Percentiles rank a stretch among this genome's conserved stretches.
These are phyloP conservation scores for Flaveria linearis DNA, from an alignment of 129 eudicot genomes.

Conservation along the genomic window DNA sequence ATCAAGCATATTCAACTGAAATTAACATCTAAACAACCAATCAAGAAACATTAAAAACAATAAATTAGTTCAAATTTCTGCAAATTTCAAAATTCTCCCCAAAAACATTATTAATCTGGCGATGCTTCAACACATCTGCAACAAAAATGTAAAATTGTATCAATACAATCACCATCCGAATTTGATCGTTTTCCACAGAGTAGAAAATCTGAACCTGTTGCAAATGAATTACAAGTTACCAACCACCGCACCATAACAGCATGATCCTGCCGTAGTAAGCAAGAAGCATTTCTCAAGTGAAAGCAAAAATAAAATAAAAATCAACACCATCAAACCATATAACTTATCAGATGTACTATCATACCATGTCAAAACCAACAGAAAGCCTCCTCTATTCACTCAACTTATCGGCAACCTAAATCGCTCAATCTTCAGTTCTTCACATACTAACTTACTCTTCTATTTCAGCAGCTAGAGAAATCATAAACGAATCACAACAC, in stretches of 20 bases:
- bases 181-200: background rate
- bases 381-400: background rate
- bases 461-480: too few relatives aligned
- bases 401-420: conserved; percentile 19
- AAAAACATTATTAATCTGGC: conserved; percentile 38
- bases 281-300: conserved; percentile 51
- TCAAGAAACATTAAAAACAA: too few relatives aligned
- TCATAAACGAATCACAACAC: background rate
- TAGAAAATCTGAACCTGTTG: background rate
- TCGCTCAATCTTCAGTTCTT: background rate
- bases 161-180: background rate
- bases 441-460: background rate
- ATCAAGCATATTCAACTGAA: too few relatives aligned
- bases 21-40: too few relatives aligned
- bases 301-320: conserved; percentile 11
- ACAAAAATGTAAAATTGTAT: background rate
- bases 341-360: background rate
- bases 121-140: conserved; percentile 45
- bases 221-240: conserved; percentile 38
- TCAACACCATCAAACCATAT: background rate
- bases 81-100: conserved; percentile 20
- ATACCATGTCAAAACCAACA: too few relatives aligned
- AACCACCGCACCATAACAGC: conserved; percentile 53
- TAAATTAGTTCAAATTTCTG: too few relatives aligned
- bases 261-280: conserved; percentile 47